phyloP scores from a whole-genome alignment of 192 early-diverging fungal species.

The Rhizophagus clarus region DNA sequence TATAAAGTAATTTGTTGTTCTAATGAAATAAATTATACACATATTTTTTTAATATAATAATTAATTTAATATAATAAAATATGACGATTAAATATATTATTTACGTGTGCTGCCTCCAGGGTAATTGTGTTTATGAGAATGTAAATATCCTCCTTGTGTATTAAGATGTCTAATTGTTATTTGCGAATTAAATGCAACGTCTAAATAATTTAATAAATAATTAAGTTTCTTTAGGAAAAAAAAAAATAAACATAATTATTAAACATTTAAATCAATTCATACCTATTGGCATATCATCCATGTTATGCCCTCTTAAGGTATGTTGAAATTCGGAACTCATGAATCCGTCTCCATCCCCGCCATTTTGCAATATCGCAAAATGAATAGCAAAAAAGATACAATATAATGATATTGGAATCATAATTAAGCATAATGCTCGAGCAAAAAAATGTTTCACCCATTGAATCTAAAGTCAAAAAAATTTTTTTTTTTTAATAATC shows the following conservation, averaged over 20 bases:
- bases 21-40: conserved; percentile 18
- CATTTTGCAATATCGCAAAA: conserved; percentile 74
- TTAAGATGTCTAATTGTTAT: conserved; percentile 68
- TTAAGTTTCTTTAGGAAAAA: not conserved
- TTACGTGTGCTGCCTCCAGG: conserved; percentile 77
- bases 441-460: conserved; percentile 77
- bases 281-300: conserved; percentile 53
- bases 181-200: conserved; percentile 63
- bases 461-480: conserved; percentile 24
- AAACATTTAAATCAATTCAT: conserved; percentile 42
- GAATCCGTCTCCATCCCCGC: conserved; percentile 91
- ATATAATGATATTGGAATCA: conserved; percentile 78
- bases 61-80: not conserved
- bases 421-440: conserved; percentile 80
- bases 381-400: conserved; percentile 87
- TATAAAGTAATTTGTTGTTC: conserved; percentile 53
- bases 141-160: conserved; percentile 76
- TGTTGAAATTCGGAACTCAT: conserved; percentile 90
- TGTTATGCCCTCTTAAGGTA: conserved; percentile 69
- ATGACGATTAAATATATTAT: not conserved
- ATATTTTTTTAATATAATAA: not conserved
- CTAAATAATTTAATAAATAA: conserved; percentile 37
- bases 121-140: conserved; percentile 69
- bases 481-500: not conserved
- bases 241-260: conserved; percentile 39